Evolutionary conservation across 225 moss, liverwort and hornwort species (phyloP).

Genomic region (Thuidium tamariscinum): DNA sequence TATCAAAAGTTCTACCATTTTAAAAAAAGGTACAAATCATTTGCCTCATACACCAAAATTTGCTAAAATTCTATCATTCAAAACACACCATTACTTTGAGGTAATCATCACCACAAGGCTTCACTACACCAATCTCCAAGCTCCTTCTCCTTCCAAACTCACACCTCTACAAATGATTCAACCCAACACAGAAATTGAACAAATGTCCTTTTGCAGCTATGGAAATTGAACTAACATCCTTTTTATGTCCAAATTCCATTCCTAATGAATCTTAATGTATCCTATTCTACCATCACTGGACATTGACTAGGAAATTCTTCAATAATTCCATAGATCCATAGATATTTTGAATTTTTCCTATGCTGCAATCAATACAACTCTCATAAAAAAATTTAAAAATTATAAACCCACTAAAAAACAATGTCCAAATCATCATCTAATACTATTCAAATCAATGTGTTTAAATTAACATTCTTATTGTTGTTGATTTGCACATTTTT

Average conservation of each 20-base stretch:
- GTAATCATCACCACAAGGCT: not conserved
- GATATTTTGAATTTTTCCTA: not conserved
- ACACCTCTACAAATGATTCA: not conserved
- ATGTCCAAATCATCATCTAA: not conserved
- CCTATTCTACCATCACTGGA: not conserved
- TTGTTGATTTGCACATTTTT: not conserved
- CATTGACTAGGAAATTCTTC: not conserved
- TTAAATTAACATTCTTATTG: not conserved
- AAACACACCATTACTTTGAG: not conserved
- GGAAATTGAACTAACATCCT: not conserved
- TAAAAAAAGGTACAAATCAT: not conserved
- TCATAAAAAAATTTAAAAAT: too few species aligned
- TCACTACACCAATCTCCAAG: not conserved
- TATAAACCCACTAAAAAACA: too few species aligned
- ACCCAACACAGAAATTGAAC: not conserved
- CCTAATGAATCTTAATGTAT: too few species aligned
- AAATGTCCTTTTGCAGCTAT: not conserved
- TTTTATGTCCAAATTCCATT: not conserved
- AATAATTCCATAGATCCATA: not conserved
- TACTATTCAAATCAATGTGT: not conserved
- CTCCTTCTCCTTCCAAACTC: not conserved
- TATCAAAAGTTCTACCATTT: not conserved
- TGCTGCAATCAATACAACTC: not conserved
- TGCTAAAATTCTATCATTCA: not conserved
- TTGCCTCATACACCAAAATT: not conserved